Conservation (phyloP, 768 basidiomycete genomes). For the Nidularia sp. region DNA sequence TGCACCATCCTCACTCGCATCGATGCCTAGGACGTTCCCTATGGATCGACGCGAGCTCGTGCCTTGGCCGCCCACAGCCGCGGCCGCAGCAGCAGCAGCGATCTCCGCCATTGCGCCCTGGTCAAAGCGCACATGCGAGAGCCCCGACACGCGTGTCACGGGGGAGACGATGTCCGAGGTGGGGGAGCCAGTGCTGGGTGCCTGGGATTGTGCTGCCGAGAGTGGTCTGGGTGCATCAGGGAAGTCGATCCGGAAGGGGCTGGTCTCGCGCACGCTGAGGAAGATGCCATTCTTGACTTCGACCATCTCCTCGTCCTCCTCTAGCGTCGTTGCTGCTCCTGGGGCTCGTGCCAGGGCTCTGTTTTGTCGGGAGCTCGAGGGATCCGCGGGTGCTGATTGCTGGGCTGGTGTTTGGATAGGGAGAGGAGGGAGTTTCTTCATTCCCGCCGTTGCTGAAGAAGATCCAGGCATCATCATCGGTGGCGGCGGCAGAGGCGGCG, state of each 20-base stretch:
- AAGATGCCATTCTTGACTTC: slow-evolving; percentile 13
- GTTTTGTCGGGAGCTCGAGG: not conserved
- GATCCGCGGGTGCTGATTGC: not conserved
- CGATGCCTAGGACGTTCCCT: not conserved
- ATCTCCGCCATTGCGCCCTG: not conserved
- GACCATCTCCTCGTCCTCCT: slow-evolving; percentile 1
- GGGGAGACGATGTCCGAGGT: not conserved
- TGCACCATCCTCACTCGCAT: slow-evolving; percentile 1
- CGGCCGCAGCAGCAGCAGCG: not conserved
- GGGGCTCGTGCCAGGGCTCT: not conserved
- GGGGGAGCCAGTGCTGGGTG: no score
- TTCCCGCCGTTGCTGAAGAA: not conserved
- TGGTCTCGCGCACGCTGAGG: slow-evolving; percentile 33
- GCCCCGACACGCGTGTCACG: slow-evolving; percentile 2
- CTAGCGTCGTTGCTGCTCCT: not conserved
- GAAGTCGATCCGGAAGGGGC: slow-evolving; percentile 45
- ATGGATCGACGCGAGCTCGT: not conserved
- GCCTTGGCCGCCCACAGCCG: not conserved
- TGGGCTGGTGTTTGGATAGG: slow-evolving; percentile 5
- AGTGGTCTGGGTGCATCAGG: not conserved
- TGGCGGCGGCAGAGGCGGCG: not conserved
- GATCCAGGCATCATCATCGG: not conserved
- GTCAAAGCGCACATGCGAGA: slow-evolving; percentile 14
- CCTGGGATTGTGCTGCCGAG: not conserved
- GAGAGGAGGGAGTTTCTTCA: not conserved